A percentile compares a stretch with the other conserved stretches of the same genome.
These are phyloP conservation scores for Microthlaspi erraticum DNA, from an alignment of 345 rosid genomes.

Conservation along the genomic window DNA sequence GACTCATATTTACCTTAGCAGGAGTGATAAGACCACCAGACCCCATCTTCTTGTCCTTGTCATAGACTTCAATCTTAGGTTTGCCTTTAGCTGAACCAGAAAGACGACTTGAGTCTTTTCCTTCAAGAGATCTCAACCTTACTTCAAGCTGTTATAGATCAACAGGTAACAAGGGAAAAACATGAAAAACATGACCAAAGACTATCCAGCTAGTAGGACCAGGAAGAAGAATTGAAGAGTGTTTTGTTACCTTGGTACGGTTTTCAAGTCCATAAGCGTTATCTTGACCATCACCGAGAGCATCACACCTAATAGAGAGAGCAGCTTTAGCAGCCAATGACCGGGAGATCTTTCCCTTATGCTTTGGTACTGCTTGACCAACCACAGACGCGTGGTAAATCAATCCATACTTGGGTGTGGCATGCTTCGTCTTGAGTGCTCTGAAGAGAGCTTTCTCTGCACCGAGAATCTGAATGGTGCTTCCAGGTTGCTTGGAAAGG, in stretches of 20 bases:
- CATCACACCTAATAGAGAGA: conserved; percentile 73
- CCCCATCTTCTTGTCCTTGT: conserved; percentile 78
- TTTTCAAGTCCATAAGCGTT: conserved; percentile 71
- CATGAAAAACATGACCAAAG: background rate
- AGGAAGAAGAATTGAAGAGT: background rate
- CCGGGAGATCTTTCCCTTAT: conserved; percentile 82
- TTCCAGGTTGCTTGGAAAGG: conserved; percentile 85
- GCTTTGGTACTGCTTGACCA: conserved; percentile 75
- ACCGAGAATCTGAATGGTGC: conserved; percentile 77
- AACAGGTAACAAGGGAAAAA: conserved; percentile 1
- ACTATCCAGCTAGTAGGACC: background rate
- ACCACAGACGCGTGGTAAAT: conserved; percentile 79
- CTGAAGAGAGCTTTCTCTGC: conserved; percentile 85
- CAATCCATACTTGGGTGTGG: conserved; percentile 84
- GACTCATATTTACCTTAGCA: conserved; percentile 62
- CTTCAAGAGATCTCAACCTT: conserved; percentile 79
- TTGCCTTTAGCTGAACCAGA: conserved; percentile 92
- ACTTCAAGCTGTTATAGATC: conserved; percentile 65
- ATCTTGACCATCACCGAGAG: conserved; percentile 76
- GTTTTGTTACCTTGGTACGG: conserved; percentile 68
- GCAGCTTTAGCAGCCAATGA: conserved; percentile 77
- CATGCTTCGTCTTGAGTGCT: conserved; percentile 86
- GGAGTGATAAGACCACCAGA: conserved; percentile 73
- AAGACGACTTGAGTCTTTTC: conserved; percentile 71
- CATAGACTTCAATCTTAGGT: conserved; percentile 84